phyloP scores from a whole-genome alignment of 202 grass and related monocot genomes.

The Zoysia matrella region DNA sequence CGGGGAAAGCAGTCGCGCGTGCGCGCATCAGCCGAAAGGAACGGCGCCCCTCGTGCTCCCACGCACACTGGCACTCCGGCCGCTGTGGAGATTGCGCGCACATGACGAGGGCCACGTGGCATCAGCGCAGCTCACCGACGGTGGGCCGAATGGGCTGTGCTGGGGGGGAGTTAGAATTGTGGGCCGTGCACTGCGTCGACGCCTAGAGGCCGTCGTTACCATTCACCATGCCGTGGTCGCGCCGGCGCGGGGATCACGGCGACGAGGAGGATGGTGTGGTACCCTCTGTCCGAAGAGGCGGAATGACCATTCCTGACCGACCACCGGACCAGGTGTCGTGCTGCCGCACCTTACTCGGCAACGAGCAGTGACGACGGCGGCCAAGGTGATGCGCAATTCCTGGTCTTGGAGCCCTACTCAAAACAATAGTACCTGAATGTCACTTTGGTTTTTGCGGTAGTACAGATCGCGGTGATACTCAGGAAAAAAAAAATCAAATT shows the following conservation, averaged over 20 bases:
- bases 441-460: no score
- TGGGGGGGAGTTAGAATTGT: neutral
- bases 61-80: neutral
- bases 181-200: no score
- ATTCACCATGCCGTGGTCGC: neutral
- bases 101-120: slow-evolving; percentile 5
- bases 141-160: neutral
- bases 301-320: slow-evolving; percentile 66
- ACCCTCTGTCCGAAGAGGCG: slow-evolving; percentile 60
- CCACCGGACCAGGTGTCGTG: slow-evolving; percentile 58
- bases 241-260: neutral
- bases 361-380: slow-evolving; percentile 72
- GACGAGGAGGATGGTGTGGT: neutral
- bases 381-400: slow-evolving; percentile 32
- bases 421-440: no score
- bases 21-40: slow-evolving; percentile 21
- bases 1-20: slow-evolving; percentile 32
- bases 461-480: no score
- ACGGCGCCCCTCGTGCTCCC: neutral
- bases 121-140: neutral
- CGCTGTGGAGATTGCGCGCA: slow-evolving; percentile 3
- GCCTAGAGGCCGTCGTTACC: no score
- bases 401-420: no score
- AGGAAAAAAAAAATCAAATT: no score
- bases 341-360: slow-evolving; percentile 48